Evolutionary conservation across 306 rosid species (phyloP).

Genomic region (Vigna trinervia): DNA sequence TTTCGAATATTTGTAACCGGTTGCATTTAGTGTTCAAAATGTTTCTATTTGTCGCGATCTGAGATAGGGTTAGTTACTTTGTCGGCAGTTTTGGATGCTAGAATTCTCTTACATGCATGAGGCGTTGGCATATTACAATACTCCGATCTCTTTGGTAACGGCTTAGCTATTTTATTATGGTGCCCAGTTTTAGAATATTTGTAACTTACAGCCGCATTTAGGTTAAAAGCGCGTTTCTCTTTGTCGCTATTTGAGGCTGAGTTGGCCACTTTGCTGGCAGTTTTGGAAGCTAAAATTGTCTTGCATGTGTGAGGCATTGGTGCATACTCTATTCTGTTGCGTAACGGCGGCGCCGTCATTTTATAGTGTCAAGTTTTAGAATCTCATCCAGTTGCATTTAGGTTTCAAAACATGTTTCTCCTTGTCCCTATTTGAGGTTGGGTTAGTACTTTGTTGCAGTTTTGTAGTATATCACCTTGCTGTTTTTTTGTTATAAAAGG

Average conservation of each 20-base stretch:
- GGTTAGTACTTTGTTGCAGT: slow-evolving; percentile 2
- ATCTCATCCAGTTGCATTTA: background rate
- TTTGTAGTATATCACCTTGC: background rate
- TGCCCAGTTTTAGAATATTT: background rate
- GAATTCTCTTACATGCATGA: background rate
- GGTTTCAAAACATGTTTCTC: background rate
- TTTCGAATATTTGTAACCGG: no score
- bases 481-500: background rate
- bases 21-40: no score
- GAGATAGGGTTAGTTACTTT: no score
- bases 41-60: no score
- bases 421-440: background rate
- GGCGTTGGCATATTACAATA: background rate
- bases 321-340: no score
- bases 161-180: background rate
- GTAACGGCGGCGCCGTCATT: background rate
- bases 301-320: no score
- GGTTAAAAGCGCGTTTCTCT: background rate
- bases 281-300: background rate
- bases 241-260: background rate
- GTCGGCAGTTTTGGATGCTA: background rate
- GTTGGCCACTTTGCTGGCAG: background rate
- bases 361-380: background rate
- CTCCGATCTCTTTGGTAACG: background rate
- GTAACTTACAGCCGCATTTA: background rate